Percentiles rank a stretch among this genome's conserved stretches.
These are phyloP conservation scores for Flaveria floridana DNA, from an alignment of 140 eudicot genomes.

Conservation along the genomic window DNA sequence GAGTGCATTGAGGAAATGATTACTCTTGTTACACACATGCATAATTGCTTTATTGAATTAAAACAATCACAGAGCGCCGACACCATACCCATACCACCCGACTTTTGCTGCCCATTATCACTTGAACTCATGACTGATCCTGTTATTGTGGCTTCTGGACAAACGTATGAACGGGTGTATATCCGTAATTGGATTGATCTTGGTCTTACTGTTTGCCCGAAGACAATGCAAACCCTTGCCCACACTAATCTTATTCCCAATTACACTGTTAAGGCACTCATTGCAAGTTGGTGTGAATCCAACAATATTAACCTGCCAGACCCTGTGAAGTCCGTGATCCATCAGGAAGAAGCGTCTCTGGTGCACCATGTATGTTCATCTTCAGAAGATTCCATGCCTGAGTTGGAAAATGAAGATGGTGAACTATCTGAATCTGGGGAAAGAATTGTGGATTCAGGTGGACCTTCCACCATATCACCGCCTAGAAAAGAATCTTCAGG, in stretches of 20 bases:
- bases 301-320: conserved; percentile 81
- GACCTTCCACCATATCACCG: conserved; percentile 36
- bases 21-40: conserved; percentile 75
- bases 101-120: conserved; percentile 95
- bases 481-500: conserved; percentile 24
- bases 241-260: conserved; percentile 90
- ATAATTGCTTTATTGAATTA: conserved; percentile 57
- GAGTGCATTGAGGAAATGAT: conserved; percentile 85
- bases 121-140: conserved; percentile 96
- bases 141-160: conserved; percentile 93
- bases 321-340: conserved; percentile 53
- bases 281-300: conserved; percentile 87
- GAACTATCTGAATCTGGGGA: conserved; percentile 46
- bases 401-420: conserved; percentile 27
- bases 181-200: conserved; percentile 88
- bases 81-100: conserved; percentile 75
- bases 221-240: conserved; percentile 73
- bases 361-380: conserved; percentile 56
- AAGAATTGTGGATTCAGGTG: conserved; percentile 43
- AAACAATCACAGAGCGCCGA: conserved; percentile 68
- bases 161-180: conserved; percentile 84
- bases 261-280: conserved; percentile 90
- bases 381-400: conserved; percentile 63
- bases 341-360: conserved; percentile 43
- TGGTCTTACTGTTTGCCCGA: conserved; percentile 89